Evolutionary conservation across 805 yeast species (phyloP), one percentile per base, ranked within the genome.

Genomic region (Candida andamanensis): DNA sequence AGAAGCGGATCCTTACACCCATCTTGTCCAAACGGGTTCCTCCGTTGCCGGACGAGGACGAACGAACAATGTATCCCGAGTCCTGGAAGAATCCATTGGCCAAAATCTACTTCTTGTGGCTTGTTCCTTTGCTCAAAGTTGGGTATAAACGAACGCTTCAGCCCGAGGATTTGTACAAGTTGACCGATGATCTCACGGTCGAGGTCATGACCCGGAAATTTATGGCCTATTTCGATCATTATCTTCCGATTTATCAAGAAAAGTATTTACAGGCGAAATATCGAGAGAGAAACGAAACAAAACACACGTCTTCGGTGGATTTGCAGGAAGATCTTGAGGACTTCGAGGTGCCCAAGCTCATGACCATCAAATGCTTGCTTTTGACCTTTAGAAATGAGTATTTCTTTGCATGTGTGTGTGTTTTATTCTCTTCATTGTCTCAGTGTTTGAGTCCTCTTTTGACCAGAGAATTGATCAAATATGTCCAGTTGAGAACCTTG

Each of bases 131-230:
- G 24, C 56, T 84, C 63, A 58, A 55, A 11, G 71, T 72, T 6
- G 92, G 94, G 5, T 83, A 83, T 53, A 79, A 76, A 52, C 66
- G 92, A 47, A 80, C 89, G 0, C 56, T 84, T 27, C 73, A 72
- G 26, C 76, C 81, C 2, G 69, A 72, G 29, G 92, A 84, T 54
- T 50, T 82, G 42, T 82, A 40, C 42, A 41, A 36, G 14, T 49
- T 65, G 23, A 46, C 56, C 12, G 64, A 61, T 20, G 58, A 58
- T 23, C 42, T 59, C 43, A 55, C 57, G 32, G 62, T 63, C 15
- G 53, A 58, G 24, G 29, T 37, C 8, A 51, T 62, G 63, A 48
- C 63, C 3, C 40, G 32, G 6, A 35, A 25, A 12, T 65, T 64
- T 37, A 39, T 46, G 17, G 24, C 23, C 12, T 35, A 42, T 26